Base-by-base conservation (phyloP, 768 basidiomycete species). In the Pisolithus tinctorius region DNA sequence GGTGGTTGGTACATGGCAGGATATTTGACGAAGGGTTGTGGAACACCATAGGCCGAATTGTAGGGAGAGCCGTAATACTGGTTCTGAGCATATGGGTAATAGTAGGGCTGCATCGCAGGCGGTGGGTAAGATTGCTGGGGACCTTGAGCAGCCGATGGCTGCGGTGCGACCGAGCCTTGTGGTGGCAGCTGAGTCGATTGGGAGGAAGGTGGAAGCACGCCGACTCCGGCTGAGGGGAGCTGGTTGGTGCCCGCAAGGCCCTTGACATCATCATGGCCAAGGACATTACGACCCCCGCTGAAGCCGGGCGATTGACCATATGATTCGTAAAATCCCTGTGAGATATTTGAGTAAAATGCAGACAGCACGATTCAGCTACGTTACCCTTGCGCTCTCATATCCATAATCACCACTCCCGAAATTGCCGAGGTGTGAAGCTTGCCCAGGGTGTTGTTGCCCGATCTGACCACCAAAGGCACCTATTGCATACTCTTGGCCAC, bases 31-130 rank as follows among this genome's bases (percentile, higher is more conserved):
- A 83, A 86, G 3, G 81, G 81, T 59, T 85, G 83, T 6, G 86
- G 83, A 10, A 78, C 70, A 41, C 69, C 69, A 51, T 79, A 78
- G 13, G 71, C 74, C 8, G 62, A 85, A 53, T 72, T 76, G 71
- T 89, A 89, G 4, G 87, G 84, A 1, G 78, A 70, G 45, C 85
- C 82, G 55, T 87, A 89, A 67, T 82, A 88, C 59, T 88, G 85
- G 58, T 82, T 84, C 62, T 86, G 85, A 4, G 83, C 81, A 65
- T 84, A 87, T n/a, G 80, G 78, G 57, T 81, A 76, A 55, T 80
- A 80, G 66, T 83, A 82, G 1, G 72, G 73, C 49, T 73, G 16
- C 27, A 45, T 45, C 43, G 43, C 64, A 51, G 83, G 85, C 17
- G 83, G 82, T 31, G 83, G 79, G 56, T 83, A 80, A 45, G 73